Conservation (phyloP, 1,284 basidiomycete species). For the Leccinum fuscescens region DNA sequence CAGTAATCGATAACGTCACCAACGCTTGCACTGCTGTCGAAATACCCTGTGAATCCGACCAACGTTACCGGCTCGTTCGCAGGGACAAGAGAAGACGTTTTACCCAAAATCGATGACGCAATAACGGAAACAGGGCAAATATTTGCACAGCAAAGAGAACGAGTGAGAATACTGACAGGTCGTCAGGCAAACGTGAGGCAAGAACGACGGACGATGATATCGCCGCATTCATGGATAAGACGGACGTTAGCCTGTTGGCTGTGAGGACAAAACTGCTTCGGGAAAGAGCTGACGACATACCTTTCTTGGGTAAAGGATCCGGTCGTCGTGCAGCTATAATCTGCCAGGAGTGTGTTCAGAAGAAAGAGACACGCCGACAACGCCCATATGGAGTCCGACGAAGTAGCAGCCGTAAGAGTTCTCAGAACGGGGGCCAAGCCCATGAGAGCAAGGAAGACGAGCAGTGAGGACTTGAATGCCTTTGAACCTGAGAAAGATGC, state of each 20-base stretch:
- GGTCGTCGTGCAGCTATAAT: constrained; percentile 50
- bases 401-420: constrained; percentile 92
- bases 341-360: constrained; percentile 63
- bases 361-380: constrained; percentile 68
- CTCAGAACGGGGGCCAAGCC: constrained; percentile 89
- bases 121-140: constrained; percentile 83
- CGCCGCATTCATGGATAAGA: constrained; percentile 92
- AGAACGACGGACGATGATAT: constrained; percentile 93
- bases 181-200: constrained; percentile 83
- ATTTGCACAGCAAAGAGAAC: constrained; percentile 83
- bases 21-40: constrained; percentile 44
- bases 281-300: constrained; percentile 25
- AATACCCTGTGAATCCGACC: constrained; percentile 40
- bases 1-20: constrained; percentile 51
- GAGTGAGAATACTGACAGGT: constrained; percentile 87
- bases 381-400: constrained; percentile 96
- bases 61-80: constrained; percentile 19
- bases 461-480: constrained; percentile 69
- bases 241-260: constrained; percentile 72
- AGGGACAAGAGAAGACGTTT: constrained; percentile 27
- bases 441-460: constrained; percentile 86
- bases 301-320: constrained; percentile 39
- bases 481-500: constrained; percentile 53
- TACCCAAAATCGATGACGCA: constrained; percentile 79
- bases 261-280: constrained; percentile 21